phyloP scores from a whole-genome alignment of 208 protist genomes.

The Wallacemonas rigidus region DNA sequence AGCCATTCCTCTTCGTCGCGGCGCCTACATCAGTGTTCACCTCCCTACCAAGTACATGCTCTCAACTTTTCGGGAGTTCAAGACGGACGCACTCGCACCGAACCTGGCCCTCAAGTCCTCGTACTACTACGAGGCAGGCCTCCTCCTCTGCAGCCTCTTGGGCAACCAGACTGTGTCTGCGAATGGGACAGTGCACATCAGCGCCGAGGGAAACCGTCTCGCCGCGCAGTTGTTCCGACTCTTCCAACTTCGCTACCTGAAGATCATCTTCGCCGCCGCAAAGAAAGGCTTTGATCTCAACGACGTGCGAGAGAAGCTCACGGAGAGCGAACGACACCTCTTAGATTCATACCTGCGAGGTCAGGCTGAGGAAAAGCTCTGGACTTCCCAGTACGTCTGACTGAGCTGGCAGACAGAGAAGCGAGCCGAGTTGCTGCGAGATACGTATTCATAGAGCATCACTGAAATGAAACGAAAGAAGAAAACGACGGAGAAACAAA shows the following conservation, averaged over 20 bases:
- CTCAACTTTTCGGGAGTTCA: slow-evolving; percentile 75
- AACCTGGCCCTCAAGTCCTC: slow-evolving; percentile 66
- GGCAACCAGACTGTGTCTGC: slow-evolving; percentile 38
- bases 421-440: too few relatives aligned
- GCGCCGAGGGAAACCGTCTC: slow-evolving; percentile 64
- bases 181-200: slow-evolving; percentile 25
- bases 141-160: slow-evolving; percentile 54
- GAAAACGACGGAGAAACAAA: background rate
- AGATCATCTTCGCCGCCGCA: slow-evolving; percentile 63
- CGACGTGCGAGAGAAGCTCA: slow-evolving; percentile 69
- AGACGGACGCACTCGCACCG: slow-evolving; percentile 68
- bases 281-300: slow-evolving; percentile 77
- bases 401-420: background rate
- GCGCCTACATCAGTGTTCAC: slow-evolving; percentile 54
- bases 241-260: slow-evolving; percentile 75
- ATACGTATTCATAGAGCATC: background rate
- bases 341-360: slow-evolving; percentile 53
- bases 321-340: slow-evolving; percentile 61
- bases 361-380: slow-evolving; percentile 48
- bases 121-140: slow-evolving; percentile 69
- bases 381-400: slow-evolving; percentile 25
- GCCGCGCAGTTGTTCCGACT: slow-evolving; percentile 72
- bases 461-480: background rate
- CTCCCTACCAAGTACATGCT: slow-evolving; percentile 55
- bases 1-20: slow-evolving; percentile 45